phyloP scores from a whole-genome alignment of 805 yeast species.

The Lachancea fermentati region DNA sequence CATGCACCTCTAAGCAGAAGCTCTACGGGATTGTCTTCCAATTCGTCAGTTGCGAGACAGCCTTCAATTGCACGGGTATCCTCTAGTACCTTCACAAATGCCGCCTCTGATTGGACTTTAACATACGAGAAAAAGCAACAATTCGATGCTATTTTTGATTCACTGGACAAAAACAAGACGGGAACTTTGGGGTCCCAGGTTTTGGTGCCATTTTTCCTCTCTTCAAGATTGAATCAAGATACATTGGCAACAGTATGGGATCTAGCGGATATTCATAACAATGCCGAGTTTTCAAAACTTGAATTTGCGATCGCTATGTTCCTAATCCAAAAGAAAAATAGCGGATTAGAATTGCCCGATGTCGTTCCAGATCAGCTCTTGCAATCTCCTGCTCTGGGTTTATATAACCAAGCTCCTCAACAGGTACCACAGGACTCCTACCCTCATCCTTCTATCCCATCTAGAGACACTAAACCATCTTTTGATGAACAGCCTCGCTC shows the following conservation, averaged over 20 bases:
- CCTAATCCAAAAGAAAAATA: constrained; percentile 75
- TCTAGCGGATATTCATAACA: constrained; percentile 80
- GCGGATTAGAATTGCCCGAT: constrained; percentile 74
- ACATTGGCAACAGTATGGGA: constrained; percentile 92
- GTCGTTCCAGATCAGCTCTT: constrained; percentile 65
- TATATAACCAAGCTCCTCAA: constrained; percentile 14
- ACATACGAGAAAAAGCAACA: constrained; percentile 66
- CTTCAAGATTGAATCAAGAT: constrained; percentile 81
- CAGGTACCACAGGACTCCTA: constrained; percentile 15
- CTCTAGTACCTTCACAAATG: constrained; percentile 32
- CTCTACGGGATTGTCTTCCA: constrained; percentile 25
- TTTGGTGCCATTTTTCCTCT: constrained; percentile 83
- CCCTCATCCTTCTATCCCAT: constrained; percentile 31
- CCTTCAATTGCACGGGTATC: constrained; percentile 31
- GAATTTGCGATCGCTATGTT: constrained; percentile 95
- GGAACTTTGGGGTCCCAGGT: constrained; percentile 71
- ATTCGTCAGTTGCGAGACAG: constrained; percentile 28
- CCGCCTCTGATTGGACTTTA: constrained; percentile 58
- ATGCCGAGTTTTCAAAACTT: constrained; percentile 69
- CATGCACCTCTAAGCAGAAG: constrained; percentile 24
- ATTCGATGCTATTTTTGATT: constrained; percentile 72
- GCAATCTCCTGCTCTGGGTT: constrained; percentile 31
- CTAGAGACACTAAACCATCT: constrained; percentile 36
- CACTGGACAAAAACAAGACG: constrained; percentile 57
- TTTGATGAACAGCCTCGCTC: constrained; percentile 17